These are phyloP conservation scores for Eimeria zaria DNA, from an alignment of 169 alveolate species.

Conservation along the genomic window DNA sequence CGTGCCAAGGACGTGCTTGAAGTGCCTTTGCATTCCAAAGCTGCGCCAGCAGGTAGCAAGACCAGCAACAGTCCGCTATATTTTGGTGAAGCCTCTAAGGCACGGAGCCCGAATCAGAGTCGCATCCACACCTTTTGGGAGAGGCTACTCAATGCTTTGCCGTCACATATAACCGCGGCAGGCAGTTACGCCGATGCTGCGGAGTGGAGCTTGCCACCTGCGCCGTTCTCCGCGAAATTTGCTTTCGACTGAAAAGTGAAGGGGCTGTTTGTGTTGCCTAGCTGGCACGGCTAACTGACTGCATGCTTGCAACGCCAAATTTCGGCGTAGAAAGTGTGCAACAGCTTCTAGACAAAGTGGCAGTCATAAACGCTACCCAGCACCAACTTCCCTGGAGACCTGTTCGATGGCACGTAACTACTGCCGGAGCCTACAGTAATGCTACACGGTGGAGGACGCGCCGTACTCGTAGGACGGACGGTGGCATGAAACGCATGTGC, in stretches of 20 bases:
- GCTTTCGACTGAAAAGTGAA: constrained; percentile 6
- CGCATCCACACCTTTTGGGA: constrained; percentile 7
- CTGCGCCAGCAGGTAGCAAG: background rate
- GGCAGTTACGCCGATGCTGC: constrained; percentile 75
- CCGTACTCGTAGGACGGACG: background rate
- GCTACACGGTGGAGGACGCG: background rate
- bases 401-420: background rate
- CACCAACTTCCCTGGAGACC: background rate
- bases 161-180: constrained; percentile 56
- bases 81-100: background rate
- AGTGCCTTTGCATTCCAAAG: background rate
- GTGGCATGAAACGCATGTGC: background rate
- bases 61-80: background rate
- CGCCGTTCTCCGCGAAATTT: constrained; percentile 53
- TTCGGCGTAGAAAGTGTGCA: background rate
- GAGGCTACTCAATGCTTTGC: constrained; percentile 22
- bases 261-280: background rate
- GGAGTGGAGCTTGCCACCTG: constrained; percentile 58
- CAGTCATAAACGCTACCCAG: background rate
- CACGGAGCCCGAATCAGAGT: background rate
- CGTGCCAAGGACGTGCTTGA: background rate
- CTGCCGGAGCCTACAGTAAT: background rate
- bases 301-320: background rate
- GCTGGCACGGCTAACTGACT: background rate
- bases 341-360: background rate